Evolutionary conservation across 2,329 filamentous ascomycete species (phyloP).

Genomic region (Trichophyton rubrum): DNA sequence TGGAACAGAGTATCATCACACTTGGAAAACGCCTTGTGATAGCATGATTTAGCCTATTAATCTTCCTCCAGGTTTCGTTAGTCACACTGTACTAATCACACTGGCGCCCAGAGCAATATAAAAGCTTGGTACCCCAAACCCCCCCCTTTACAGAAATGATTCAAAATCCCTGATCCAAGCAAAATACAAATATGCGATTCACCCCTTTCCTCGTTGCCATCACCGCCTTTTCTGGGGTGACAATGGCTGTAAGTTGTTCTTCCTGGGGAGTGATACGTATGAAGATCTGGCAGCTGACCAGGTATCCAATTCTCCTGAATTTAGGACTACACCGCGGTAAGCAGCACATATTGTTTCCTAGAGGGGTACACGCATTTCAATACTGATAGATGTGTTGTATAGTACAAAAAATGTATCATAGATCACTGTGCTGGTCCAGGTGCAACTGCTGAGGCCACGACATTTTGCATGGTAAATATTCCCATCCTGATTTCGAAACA

Average conservation of each 20-base stretch:
- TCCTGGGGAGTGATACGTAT: background rate
- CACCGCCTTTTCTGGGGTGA: background rate
- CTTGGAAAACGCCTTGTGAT: background rate
- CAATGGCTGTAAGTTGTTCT: background rate
- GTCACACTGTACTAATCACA: background rate
- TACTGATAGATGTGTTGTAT: background rate
- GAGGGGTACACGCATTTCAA: background rate
- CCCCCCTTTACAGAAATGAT: background rate
- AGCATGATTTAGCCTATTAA: background rate
- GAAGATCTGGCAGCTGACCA: background rate
- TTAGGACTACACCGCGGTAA: background rate
- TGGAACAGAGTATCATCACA: background rate
- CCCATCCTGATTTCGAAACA: background rate
- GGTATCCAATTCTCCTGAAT: background rate
- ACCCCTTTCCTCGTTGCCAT: background rate
- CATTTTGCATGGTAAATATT: background rate
- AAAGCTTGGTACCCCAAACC: background rate
- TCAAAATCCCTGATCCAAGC: background rate
- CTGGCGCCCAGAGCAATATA: background rate
- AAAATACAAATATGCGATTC: background rate
- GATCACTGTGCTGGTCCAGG: background rate
- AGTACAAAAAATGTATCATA: background rate
- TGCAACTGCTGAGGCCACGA: background rate
- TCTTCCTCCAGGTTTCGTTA: too few relatives aligned
- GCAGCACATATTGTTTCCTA: background rate